phyloP scores from a whole-genome alignment of 2,329 filamentous ascomycete genomes.

The Spiromastix sp. region DNA sequence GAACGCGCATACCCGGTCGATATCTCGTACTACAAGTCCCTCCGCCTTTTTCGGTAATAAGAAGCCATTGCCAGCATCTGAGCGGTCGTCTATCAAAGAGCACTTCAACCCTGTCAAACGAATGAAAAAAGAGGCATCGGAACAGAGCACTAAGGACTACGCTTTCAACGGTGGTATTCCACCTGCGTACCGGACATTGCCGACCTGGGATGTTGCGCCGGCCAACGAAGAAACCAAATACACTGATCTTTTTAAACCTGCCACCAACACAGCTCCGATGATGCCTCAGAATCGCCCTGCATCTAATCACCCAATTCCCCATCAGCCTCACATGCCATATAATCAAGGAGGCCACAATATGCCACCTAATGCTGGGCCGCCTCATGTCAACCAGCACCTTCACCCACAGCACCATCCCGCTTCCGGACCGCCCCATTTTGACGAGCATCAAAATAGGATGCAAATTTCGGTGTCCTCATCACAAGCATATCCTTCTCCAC shows the following conservation, averaged over 20 bases:
- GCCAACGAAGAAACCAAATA: constrained; percentile 70
- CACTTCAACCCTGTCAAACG: constrained; percentile 58
- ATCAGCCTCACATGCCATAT: constrained; percentile 74
- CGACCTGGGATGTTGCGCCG: constrained; percentile 67
- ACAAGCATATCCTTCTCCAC: constrained; percentile 77
- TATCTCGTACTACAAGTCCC: constrained; percentile 38
- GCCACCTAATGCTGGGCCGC: constrained; percentile 58
- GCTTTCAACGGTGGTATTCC: constrained; percentile 72
- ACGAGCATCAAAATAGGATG: constrained; percentile 83
- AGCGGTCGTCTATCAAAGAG: constrained; percentile 44
- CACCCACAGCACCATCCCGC: constrained; percentile 64
- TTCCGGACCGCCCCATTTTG: constrained; percentile 57
- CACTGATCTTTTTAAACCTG: constrained; percentile 67
- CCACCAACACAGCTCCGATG: constrained; percentile 47
- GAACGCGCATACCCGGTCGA: constrained; percentile 40
- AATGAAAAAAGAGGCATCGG: constrained; percentile 54
- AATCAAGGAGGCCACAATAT: constrained; percentile 64
- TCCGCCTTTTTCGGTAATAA: constrained; percentile 55
- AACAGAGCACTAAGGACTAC: constrained; percentile 50
- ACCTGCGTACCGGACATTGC: constrained; percentile 71
- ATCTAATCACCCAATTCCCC: constrained; percentile 59
- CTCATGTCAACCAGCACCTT: constrained; percentile 68
- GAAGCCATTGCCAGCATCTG: constrained; percentile 54
- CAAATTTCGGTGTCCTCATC: constrained; percentile 70
- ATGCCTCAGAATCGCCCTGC: constrained; percentile 58